phyloP scores from a whole-genome alignment of 179 eudicot species.

The Sideroxylon spinosum region DNA sequence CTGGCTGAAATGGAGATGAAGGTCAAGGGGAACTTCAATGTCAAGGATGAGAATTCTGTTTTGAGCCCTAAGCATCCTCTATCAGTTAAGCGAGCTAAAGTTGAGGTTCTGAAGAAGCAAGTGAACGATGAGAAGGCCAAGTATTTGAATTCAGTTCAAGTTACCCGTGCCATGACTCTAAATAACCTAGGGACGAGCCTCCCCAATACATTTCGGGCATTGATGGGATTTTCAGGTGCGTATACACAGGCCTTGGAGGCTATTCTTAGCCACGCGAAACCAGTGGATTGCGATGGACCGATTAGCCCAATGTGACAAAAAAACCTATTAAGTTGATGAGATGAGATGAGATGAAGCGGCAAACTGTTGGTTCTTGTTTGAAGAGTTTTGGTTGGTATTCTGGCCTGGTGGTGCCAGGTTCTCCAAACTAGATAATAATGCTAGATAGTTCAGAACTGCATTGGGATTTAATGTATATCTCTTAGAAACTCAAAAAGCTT shows the following conservation, averaged over 20 bases:
- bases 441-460: neutral
- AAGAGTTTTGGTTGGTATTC: neutral
- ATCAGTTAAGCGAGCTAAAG: conserved; percentile 44
- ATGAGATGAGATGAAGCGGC: conserved; percentile 2
- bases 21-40: conserved; percentile 25
- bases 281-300: conserved; percentile 17
- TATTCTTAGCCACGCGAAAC: conserved; percentile 28
- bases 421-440: too few species aligned
- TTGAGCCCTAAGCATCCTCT: conserved; percentile 56
- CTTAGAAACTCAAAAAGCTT: neutral
- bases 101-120: conserved; percentile 40
- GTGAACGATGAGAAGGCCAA: conserved; percentile 54
- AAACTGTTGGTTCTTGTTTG: neutral
- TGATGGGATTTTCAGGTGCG: conserved; percentile 49
- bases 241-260: conserved; percentile 43
- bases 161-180: conserved; percentile 50
- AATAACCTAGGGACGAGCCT: conserved; percentile 51
- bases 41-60: conserved; percentile 29
- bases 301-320: neutral
- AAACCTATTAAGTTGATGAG: conserved; percentile 10
- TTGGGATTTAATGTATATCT: neutral
- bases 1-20: conserved; percentile 59
- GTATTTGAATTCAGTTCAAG: conserved; percentile 38
- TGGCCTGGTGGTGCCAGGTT: neutral
- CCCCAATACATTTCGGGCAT: conserved; percentile 55